A percentile compares a stretch with the other conserved stretches of the same genome.
Evolutionary conservation across 2,329 filamentous ascomycete species (phyloP).

Genomic region (Zopfia rhizophila): DNA sequence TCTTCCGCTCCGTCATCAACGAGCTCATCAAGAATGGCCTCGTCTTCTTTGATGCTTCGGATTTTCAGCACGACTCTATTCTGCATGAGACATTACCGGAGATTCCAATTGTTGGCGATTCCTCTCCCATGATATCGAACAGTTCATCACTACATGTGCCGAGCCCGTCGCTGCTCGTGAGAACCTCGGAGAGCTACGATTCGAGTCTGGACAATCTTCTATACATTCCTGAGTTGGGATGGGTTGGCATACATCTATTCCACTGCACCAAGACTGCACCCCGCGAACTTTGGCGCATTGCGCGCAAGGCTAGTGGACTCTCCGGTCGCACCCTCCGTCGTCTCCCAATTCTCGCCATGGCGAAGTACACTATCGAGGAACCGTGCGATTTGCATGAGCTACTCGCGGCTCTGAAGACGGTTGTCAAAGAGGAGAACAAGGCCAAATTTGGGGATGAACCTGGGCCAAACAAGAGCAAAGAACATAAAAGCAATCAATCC

Average conservation of each 20-base stretch:
- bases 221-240: conserved; percentile 38
- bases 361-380: conserved; percentile 26
- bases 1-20: conserved; percentile 60
- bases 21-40: conserved; percentile 47
- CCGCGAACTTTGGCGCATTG: conserved; percentile 41
- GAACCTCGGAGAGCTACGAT: too few species aligned
- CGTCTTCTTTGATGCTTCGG: conserved; percentile 34
- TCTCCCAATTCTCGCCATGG: conserved; percentile 27
- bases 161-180: background rate
- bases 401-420: conserved; percentile 23
- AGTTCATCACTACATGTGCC: conserved; percentile 3
- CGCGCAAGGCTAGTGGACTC: conserved; percentile 31
- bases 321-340: conserved; percentile 32
- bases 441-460: too few species aligned
- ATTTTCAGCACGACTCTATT: conserved; percentile 39
- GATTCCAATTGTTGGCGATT: background rate
- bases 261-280: conserved; percentile 33
- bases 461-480: too few species aligned
- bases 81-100: background rate
- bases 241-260: conserved; percentile 35
- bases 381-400: conserved; percentile 23
- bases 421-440: conserved; percentile 14
- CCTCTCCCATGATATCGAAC: background rate
- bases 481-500: too few species aligned
- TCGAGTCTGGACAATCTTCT: conserved; percentile 7